A percentile compares a stretch with the other conserved stretches of the same genome.
These are phyloP conservation scores for Trichothecium roseum DNA, from an alignment of 2,329 filamentous ascomycete genomes.

Conservation along the genomic window DNA sequence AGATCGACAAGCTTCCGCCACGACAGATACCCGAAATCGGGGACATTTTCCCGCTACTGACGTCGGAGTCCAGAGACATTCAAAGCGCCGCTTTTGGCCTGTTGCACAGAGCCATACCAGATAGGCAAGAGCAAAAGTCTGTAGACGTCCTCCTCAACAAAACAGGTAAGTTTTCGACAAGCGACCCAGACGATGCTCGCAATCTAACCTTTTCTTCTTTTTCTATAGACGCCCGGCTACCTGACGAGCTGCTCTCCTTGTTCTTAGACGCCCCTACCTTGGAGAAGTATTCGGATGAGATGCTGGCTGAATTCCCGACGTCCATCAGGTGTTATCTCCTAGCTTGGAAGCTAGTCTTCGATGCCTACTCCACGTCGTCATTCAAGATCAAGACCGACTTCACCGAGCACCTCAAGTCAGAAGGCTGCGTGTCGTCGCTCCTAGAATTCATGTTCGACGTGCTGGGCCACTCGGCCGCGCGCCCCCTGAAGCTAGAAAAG, in stretches of 20 bases:
- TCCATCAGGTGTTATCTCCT: conserved; percentile 70
- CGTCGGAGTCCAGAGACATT: conserved; percentile 62
- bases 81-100: conserved; percentile 74
- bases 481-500: conserved; percentile 64
- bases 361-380: conserved; percentile 69
- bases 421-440: conserved; percentile 56
- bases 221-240: conserved; percentile 59
- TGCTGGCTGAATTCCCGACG: conserved; percentile 58
- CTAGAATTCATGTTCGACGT: conserved; percentile 77
- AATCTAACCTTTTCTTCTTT: no score
- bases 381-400: conserved; percentile 79
- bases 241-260: conserved; percentile 76
- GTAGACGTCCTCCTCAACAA: conserved; percentile 67
- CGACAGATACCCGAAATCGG: conserved; percentile 51
- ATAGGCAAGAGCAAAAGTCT: conserved; percentile 69
- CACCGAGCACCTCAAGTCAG: conserved; percentile 65
- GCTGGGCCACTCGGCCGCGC: conserved; percentile 66
- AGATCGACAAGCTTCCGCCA: conserved; percentile 54
- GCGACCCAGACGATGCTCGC: no score
- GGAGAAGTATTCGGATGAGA: conserved; percentile 54
- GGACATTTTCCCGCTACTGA: conserved; percentile 66
- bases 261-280: conserved; percentile 68
- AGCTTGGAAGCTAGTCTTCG: conserved; percentile 84
- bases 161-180: conserved; percentile 28
- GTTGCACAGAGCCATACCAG: conserved; percentile 70